phyloP scores from a whole-genome alignment of 2,329 filamentous ascomycete genomes.

The Laburnicola sp. region DNA sequence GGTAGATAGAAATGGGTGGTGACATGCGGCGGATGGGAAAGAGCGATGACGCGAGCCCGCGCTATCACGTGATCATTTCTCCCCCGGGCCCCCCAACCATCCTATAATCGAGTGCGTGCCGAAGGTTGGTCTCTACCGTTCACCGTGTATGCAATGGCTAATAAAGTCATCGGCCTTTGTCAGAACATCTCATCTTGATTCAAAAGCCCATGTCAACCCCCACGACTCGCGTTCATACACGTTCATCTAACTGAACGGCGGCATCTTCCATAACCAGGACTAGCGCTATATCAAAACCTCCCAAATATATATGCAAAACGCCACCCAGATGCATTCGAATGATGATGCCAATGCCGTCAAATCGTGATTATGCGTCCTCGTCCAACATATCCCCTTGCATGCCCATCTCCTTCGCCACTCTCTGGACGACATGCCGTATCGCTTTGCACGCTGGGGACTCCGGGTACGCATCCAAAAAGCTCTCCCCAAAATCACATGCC shows the following conservation, averaged over 20 bases:
- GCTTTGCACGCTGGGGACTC: slow-evolving; percentile 89
- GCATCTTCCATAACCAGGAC: background rate
- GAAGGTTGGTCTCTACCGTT: too few relatives aligned
- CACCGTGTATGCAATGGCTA: too few relatives aligned
- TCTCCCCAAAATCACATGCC: slow-evolving; percentile 96
- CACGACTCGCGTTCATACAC: too few relatives aligned
- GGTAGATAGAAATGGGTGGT: slow-evolving; percentile 4
- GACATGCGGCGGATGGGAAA: slow-evolving; percentile 12
- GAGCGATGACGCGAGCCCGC: slow-evolving; percentile 26
- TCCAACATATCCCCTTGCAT: slow-evolving; percentile 33
- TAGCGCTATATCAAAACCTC: background rate
- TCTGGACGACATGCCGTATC: slow-evolving; percentile 76
- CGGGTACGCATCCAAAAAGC: slow-evolving; percentile 90
- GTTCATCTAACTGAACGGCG: background rate
- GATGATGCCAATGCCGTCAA: background rate
- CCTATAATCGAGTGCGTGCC: too few relatives aligned
- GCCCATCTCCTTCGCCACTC: slow-evolving; percentile 59
- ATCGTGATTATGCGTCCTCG: slow-evolving; percentile 15
- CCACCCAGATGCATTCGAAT: slow-evolving; percentile 8
- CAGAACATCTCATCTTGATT: too few relatives aligned
- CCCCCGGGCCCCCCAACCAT: too few relatives aligned
- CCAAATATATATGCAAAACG: slow-evolving; percentile 3
- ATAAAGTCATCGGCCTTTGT: too few relatives aligned
- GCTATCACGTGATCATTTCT: slow-evolving; percentile 19
- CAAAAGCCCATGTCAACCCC: too few relatives aligned